Base-by-base conservation (phyloP, 805 yeast species). In the Myxozyma melibiosi region DNA sequence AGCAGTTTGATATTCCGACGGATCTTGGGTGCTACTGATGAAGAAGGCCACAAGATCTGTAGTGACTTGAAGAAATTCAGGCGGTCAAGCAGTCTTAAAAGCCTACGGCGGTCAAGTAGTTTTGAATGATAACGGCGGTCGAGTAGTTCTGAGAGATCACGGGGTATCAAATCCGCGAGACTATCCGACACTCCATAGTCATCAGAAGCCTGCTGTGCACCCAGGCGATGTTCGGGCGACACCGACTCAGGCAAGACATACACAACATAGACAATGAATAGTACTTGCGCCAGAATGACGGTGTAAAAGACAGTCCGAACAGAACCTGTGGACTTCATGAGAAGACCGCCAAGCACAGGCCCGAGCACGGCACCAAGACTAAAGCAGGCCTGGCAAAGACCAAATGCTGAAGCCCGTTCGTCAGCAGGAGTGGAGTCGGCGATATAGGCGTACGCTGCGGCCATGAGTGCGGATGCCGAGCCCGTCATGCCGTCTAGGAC, bases 351-450 rank as follows among this genome's bases (percentile, higher is more conserved):
- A 11, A 61, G 14, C 22, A 55, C 55, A 9, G 69, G 70, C 5
- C 70, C 71, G 16, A 64, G 14, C 4, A 71, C 73, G 44, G 65
- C 40, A 30, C 57, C 56, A 8, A 55, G 63, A 55, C 66, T 69
- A 47, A 68, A n/a, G 38, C 62, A 54, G 7, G 70, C 66, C 31
- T 68, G 69, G 24, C 67, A 41, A 8, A 58, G 28, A 5, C 67
- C 67, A 61, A 76, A 66, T 48, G 67, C 71, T 11, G 64, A 43
- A 4, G 71, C 68, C 59, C 96, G 73, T 53, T 80, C 76, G 33
- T 75, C 77, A 0, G 88, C 79, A 20, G 83, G 85, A 5, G 84
- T 84, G 38, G 88, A 82, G 72, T 90, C 96, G 3, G 89, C 76
- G 16, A 87, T 77, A 67, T 88, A 90, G 58, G 91, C 81, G 67